Base-by-base conservation (phyloP, 306 rosid species). In the Trifolium dubium region DNA sequence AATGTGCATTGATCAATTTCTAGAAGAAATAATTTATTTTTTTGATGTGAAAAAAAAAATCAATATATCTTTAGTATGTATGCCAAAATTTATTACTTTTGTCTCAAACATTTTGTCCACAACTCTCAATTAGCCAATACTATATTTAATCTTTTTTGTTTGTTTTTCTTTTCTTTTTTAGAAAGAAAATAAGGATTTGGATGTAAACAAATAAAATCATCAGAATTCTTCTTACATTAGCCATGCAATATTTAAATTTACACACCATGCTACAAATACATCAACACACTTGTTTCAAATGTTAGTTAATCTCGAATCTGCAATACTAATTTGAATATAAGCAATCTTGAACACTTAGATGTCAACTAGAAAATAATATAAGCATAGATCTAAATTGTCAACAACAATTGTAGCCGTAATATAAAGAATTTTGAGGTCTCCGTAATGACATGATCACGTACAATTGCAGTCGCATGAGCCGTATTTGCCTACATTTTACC, bases 31-130 rank as follows among this genome's bases (percentile, higher is more conserved):
- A n/a, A n/a, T n/a, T n/a, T n/a, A n/a, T n/a, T n/a, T n/a, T n/a
- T n/a, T n/a, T n/a, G n/a, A n/a, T n/a, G n/a, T n/a, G n/a, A n/a
- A n/a, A n/a, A 23, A 23, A 23, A 23, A 23, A 23, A 0, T 23
- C 40, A 37, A 37, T 37, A 9, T 40, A 56, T 72, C 31, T 58
- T 56, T 28, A 41, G 37, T 46, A 10, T 31, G 37, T 46, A 10
- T 31, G 69, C 37, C 31, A 72, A 5, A 41, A 28, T 58, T 72
- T 35, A 58, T 23, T 15, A 58, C 31, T 29, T 72, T 18, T 30
- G 47, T 17, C 63, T 72, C 60, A 43, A 60, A 41, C 56, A 50
- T 50, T 6, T 15, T 50, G 28, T 50, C 56, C 11, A 29, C 8
- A 56, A 28, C 37, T 56, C 29, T 56, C 34, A n/a, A 39, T 6